A percentile compares a stretch with the other conserved stretches of the same genome.
Conservation (phyloP, 2,329 filamentous ascomycete genomes). For the Epichloe gansuensis region DNA sequence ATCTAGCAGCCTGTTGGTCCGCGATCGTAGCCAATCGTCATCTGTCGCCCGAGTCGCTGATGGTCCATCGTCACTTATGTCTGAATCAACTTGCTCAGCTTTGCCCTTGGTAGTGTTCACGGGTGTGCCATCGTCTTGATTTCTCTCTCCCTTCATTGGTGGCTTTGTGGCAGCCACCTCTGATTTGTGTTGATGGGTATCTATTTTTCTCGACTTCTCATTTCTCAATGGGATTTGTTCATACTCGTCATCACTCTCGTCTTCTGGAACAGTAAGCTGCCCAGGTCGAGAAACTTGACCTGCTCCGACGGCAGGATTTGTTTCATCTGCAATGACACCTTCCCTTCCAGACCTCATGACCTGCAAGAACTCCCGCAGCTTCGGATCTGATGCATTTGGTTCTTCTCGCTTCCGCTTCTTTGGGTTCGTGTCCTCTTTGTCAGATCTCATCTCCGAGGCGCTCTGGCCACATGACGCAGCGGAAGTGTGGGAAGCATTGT, state of each 20-base stretch:
- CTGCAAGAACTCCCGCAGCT: slow-evolving; percentile 74
- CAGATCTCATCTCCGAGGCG: slow-evolving; percentile 6
- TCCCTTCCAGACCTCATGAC: slow-evolving; percentile 53
- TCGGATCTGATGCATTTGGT: slow-evolving; percentile 53
- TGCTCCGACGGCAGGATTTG: slow-evolving; percentile 12
- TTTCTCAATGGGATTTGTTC: slow-evolving; percentile 48
- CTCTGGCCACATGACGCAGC: slow-evolving; percentile 8
- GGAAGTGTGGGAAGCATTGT: slow-evolving; percentile 15
- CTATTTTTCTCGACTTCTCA: slow-evolving; percentile 29
- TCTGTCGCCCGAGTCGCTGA: slow-evolving; percentile 45
- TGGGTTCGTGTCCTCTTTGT: slow-evolving; percentile 25
- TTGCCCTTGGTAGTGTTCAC: slow-evolving; percentile 4
- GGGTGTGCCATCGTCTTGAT: background rate
- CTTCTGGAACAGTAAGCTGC: slow-evolving; percentile 31
- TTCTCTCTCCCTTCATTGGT: slow-evolving; percentile 7
- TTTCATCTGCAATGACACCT: slow-evolving; percentile 20
- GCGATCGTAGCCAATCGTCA: slow-evolving; percentile 81
- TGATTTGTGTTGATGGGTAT: slow-evolving; percentile 8
- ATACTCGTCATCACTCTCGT: slow-evolving; percentile 64
- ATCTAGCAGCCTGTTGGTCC: slow-evolving; percentile 76
- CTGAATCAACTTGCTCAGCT: slow-evolving; percentile 10
- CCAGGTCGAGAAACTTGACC: slow-evolving; percentile 10
- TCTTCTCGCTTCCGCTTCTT: slow-evolving; percentile 59
- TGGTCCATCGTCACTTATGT: slow-evolving; percentile 14
- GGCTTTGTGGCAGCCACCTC: slow-evolving; percentile 3